Percentiles rank a stretch among this genome's conserved stretches.
Evolutionary conservation across 768 basidiomycete species (phyloP).

Genomic region (Mycena polygramma): DNA sequence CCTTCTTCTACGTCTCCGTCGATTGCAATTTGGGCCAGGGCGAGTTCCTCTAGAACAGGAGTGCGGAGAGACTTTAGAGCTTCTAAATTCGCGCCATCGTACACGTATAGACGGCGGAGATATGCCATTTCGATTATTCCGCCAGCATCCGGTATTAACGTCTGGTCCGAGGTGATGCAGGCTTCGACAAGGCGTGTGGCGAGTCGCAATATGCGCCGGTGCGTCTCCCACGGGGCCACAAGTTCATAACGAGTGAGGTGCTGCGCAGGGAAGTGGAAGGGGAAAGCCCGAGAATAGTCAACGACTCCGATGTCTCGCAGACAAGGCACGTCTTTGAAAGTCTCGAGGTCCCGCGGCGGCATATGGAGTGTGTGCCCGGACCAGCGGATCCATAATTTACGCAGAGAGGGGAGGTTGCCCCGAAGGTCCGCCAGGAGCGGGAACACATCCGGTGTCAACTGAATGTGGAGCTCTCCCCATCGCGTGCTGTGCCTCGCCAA

Average conservation of each 20-base stretch:
- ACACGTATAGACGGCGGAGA: too few species aligned
- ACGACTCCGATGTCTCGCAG: slow-evolving; percentile 9
- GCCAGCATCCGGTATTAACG: not conserved
- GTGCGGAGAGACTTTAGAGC: too few species aligned
- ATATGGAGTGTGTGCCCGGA: accelerated
- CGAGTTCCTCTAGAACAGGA: too few species aligned
- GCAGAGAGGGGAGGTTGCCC: not conserved
- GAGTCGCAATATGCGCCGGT: not conserved
- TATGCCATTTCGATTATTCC: not conserved
- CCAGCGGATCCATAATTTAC: not conserved
- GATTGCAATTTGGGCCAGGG: too few species aligned
- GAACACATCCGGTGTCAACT: not conserved
- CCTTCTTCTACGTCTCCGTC: too few species aligned
- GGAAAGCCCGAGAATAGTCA: not conserved
- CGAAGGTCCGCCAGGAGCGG: not conserved
- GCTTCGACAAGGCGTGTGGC: slow-evolving; percentile 11
- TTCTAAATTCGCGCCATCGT: too few species aligned
- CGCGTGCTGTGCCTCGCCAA: not conserved
- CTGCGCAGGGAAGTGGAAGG: not conserved
- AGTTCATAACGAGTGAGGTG: slow-evolving; percentile 7
- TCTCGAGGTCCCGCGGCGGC: not conserved
- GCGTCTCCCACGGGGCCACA: not conserved
- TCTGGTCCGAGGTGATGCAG: not conserved
- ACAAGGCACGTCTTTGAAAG: not conserved
- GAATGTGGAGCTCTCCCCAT: slow-evolving; percentile 10